A percentile compares a stretch with the other conserved stretches of the same genome.
Conservation (phyloP, 345 rosid genomes). For the Raphanus raphanistrum region DNA sequence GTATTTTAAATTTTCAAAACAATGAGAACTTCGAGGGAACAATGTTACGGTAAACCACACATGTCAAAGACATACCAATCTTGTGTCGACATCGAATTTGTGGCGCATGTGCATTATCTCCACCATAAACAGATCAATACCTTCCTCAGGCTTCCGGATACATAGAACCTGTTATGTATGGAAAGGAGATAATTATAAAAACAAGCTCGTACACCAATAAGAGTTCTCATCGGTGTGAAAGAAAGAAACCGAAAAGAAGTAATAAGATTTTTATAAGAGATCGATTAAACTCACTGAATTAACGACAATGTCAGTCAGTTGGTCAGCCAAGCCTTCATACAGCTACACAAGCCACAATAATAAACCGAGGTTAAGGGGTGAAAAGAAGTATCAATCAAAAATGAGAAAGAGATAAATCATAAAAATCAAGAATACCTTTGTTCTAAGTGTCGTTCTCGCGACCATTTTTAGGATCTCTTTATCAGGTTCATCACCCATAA, state of each 20-base stretch:
- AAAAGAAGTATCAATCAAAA: not conserved
- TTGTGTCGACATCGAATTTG: constrained; percentile 93
- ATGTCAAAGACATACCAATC: constrained; percentile 56
- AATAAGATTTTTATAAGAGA: not conserved
- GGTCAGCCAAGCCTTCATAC: constrained; percentile 93
- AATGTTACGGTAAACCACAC: not conserved
- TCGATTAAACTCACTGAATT: constrained; percentile 63
- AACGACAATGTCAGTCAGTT: constrained; percentile 86
- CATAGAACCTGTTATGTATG: constrained; percentile 72
- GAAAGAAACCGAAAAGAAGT: not conserved
- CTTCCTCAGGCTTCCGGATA: constrained; percentile 84
- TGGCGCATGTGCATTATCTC: constrained; percentile 99
- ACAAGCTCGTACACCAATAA: not conserved
- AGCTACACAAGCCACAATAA: constrained; percentile 49
- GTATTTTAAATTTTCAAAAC: not conserved
- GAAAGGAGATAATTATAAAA: constrained; percentile 13
- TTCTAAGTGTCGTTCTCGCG: constrained; percentile 91
- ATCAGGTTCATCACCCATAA: constrained; percentile 91
- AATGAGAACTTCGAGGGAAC: not conserved
- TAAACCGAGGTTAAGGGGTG: not conserved
- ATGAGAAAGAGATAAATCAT: constrained; percentile 8
- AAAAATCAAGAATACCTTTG: constrained; percentile 57
- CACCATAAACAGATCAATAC: constrained; percentile 96
- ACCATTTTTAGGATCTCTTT: constrained; percentile 96
- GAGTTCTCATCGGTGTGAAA: not conserved